These are phyloP conservation scores for Rhizophora mangle DNA, from an alignment of 345 rosid species.

Conservation along the genomic window DNA sequence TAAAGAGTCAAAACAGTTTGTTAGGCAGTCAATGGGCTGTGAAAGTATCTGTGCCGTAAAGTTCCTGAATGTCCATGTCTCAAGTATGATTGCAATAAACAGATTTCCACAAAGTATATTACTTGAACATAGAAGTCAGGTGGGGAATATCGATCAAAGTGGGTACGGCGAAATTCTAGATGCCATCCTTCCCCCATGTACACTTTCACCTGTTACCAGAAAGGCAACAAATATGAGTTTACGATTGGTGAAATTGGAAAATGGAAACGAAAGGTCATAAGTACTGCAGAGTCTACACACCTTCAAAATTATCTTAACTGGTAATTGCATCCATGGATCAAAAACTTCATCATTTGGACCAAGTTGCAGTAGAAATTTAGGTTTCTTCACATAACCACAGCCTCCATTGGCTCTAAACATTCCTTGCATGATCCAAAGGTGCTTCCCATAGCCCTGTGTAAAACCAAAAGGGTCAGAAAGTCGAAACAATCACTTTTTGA, in stretches of 20 bases:
- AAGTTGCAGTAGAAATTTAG: conserved; percentile 16
- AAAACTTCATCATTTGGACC: conserved; percentile 13
- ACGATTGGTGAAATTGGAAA: neutral
- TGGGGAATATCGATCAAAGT: conserved; percentile 30
- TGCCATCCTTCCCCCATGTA: conserved; percentile 32
- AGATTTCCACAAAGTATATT: neutral
- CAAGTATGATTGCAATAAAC: neutral
- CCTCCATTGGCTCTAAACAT: conserved; percentile 33
- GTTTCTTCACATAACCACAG: conserved; percentile 30
- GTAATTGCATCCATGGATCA: neutral
- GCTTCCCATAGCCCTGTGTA: conserved; percentile 22
- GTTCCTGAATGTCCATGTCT: neutral
- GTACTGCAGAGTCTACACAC: neutral
- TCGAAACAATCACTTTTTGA: too few relatives aligned
- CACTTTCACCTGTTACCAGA: conserved; percentile 17
- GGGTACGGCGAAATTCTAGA: conserved; percentile 24
- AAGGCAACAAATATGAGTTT: neutral
- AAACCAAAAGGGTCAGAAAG: neutral
- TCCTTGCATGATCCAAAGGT: conserved; percentile 32
- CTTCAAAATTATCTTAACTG: conserved; percentile 15
- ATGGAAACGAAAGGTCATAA: neutral
- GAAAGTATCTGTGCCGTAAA: neutral
- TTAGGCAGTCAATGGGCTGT: too few relatives aligned
- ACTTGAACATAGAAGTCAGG: conserved; percentile 30
- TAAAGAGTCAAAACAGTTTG: too few relatives aligned